Conservation (phyloP, 257 asterid species). For the Craterostigma plantagineum region DNA sequence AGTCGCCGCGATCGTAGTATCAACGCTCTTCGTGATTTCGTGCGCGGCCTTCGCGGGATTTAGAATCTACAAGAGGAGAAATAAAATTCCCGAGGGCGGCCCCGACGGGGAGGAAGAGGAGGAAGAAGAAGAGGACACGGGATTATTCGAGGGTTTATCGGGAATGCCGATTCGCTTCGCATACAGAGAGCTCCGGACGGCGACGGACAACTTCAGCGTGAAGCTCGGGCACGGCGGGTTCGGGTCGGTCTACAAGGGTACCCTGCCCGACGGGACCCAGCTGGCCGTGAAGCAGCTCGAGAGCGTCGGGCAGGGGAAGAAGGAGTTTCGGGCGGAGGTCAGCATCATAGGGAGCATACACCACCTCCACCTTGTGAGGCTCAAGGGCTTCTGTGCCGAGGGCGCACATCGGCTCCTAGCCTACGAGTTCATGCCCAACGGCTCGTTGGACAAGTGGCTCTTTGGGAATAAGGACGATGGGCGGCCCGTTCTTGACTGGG, state of each 20-base stretch:
- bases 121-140: constrained; percentile 76
- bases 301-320: constrained; percentile 92
- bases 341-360: constrained; percentile 95
- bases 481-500: constrained; percentile 62
- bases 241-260: constrained; percentile 80
- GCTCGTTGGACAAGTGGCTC: constrained; percentile 84
- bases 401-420: constrained; percentile 81
- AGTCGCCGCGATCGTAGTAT: constrained; percentile 23
- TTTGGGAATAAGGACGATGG: constrained; percentile 40
- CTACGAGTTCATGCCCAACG: constrained; percentile 80
- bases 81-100: constrained; percentile 28
- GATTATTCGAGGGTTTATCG: constrained; percentile 50
- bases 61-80: constrained; percentile 18
- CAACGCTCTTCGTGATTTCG: constrained; percentile 23
- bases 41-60: constrained; percentile 30
- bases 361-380: constrained; percentile 71
- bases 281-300: constrained; percentile 81
- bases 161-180: constrained; percentile 92
- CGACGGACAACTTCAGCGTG: constrained; percentile 46
- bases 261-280: constrained; percentile 58
- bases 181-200: constrained; percentile 58
- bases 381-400: constrained; percentile 78
- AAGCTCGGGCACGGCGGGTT: constrained; percentile 98
- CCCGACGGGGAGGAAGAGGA: no score
- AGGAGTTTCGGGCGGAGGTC: constrained; percentile 90